Base-by-base conservation (phyloP, 306 rosid species). In the Prunus persica region DNA sequence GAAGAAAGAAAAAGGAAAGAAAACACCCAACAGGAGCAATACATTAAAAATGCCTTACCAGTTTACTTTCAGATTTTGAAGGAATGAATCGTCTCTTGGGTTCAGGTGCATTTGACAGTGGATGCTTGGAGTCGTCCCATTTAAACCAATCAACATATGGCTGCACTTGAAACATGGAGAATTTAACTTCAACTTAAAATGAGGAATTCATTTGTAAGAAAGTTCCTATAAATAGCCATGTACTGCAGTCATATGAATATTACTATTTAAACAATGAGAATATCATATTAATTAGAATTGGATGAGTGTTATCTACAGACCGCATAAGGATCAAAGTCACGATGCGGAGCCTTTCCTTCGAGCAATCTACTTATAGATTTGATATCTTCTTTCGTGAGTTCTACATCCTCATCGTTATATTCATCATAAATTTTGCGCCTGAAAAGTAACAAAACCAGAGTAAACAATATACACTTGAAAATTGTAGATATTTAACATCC, bases 41-140 rank as follows among this genome's bases (percentile, higher is more conserved):
- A 80, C 43, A 60, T 20, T 64, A 41, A 72, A 56, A 30, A 77
- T 15, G 16, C 27, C 58, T 73, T 77, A 90, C 98, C 92, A 85
- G 89, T 84, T 85, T 92, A 72, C 87, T 86, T 80, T 95, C 98
- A 94, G 96, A 92, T 72, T 92, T 92, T 55, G 98, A 95, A 79
- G 91, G 98, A 87, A 92, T 89, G 74, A 95, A 95, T 80, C 98
- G 90, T 78, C 97, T 87, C 89, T 95, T 95, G 56, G 99, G 99
- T 79, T 95, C 99, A 25, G 99, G 97, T 60, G 95, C 97, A 76
- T 86, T 92, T 82, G 97, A 90, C 76, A 95, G 80, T 43, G 99
- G 99, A 84, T 90, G 96, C 24, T 80, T 89, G 43, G 97, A 86
- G 84, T 78, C 98, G 19, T 92, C 96, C 92, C 92, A 92, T 83